Base-by-base conservation (phyloP, 495 filamentous ascomycete genomes). In the Xeromyces bisporus region DNA sequence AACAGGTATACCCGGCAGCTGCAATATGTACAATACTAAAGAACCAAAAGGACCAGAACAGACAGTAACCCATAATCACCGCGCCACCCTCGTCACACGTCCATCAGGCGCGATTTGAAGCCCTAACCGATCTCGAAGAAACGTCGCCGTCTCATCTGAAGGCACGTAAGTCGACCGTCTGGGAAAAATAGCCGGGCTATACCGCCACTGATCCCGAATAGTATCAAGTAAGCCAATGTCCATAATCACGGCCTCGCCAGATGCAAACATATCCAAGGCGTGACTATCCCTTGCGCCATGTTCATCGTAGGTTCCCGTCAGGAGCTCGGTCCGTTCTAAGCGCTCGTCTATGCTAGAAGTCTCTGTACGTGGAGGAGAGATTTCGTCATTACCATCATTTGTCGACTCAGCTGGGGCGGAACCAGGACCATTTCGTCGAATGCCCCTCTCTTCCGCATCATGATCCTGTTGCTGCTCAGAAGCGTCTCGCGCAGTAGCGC, bases 361-460 rank as follows among this genome's bases (percentile, higher is more conserved):
- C 2, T 27, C 23, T 15, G 34, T 21, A 9, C 20, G 20, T 21
- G 20, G 5, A 21, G 20, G 20, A 21, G 20, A 21, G 9, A 5
- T 8, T 33, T 37, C 15, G 60, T 41, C 32, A 48, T 46, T 42
- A 23, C 34, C 40, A 26, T 39, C 36, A 2, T 31, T 15, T 13
- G 26, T 44, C 6, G 32, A 4, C 12, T 23, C 23, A 10, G 25
- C 26, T 11, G 33, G 18, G 3, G 33, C 16, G 17, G 28, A 17
- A 7, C 23, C 58, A 13, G 47, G 43, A 6, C 47, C 44, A 16
- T 60, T 55, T 37, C 75, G 61, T 15, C 72, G 47, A 14, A 86
- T 53, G 2, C 82, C 81, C n/a, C 76, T 68, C 49, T 91, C 82
- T 50, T 92, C 84, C 1, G 77, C 64, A 51, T 91, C 83, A 43